Percentiles rank a stretch among this genome's conserved stretches.
Conservation (phyloP, 108 stramenopile genomes). For the Pseudonitzschia delicatissima region DNA sequence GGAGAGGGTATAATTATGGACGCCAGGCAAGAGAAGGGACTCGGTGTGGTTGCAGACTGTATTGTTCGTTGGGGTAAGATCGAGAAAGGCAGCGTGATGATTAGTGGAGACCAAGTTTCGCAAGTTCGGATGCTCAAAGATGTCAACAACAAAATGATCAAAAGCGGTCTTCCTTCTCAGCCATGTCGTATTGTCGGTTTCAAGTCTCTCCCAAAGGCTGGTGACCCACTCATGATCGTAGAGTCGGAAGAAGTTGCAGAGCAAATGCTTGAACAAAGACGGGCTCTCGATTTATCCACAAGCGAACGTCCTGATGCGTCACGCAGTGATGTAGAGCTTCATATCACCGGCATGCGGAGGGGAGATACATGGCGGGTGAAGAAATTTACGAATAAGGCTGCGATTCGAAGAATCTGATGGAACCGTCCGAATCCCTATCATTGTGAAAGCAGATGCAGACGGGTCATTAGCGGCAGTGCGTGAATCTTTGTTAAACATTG, state of each 20-base stretch:
- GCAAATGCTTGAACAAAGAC: constrained; percentile 51
- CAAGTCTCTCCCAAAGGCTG: constrained; percentile 77
- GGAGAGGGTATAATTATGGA: constrained; percentile 85
- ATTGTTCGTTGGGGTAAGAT: constrained; percentile 80
- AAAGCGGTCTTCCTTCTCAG: constrained; percentile 68
- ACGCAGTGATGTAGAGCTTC: constrained; percentile 34
- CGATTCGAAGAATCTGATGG: constrained; percentile 35
- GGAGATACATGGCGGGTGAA: constrained; percentile 22
- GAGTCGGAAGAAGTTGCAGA: constrained; percentile 68
- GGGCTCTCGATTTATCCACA: background rate
- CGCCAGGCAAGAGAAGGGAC: constrained; percentile 75
- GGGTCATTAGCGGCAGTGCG: constrained; percentile 75
- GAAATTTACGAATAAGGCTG: constrained; percentile 24
- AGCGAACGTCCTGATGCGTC: constrained; percentile 18
- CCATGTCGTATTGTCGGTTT: constrained; percentile 84
- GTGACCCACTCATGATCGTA: constrained; percentile 75
- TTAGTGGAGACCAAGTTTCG: constrained; percentile 67
- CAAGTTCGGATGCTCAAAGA: constrained; percentile 76
- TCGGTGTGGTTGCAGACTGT: constrained; percentile 79
- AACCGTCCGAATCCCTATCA: constrained; percentile 69
- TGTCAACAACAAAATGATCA: constrained; percentile 54
- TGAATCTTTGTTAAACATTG: constrained; percentile 63
- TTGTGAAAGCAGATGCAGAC: constrained; percentile 83
- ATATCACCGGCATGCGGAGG: constrained; percentile 37
- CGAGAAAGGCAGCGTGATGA: constrained; percentile 64